Percentiles rank a stretch among this genome's conserved stretches.
These are phyloP conservation scores for Picea sitchensis DNA, from an alignment of 75 land plant species.

Conservation along the genomic window DNA sequence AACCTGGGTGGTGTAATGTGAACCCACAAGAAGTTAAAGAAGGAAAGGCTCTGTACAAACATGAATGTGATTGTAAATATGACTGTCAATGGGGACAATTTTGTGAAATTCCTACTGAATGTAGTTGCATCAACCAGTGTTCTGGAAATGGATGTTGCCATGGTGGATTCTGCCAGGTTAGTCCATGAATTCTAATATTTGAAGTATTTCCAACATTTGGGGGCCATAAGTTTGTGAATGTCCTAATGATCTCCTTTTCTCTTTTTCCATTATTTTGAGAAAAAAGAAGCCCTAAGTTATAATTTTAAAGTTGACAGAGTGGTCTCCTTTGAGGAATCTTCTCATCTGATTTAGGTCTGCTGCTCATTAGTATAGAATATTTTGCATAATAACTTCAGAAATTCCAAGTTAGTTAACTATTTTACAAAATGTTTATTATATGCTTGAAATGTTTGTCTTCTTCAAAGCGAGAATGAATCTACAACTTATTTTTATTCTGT, in stretches of 20 bases:
- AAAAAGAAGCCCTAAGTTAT: neutral
- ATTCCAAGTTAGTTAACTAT: neutral
- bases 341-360: neutral
- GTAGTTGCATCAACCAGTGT: constrained; percentile 84
- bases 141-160: constrained; percentile 79
- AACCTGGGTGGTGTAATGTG: constrained; percentile 87
- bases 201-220: neutral
- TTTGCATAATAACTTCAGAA: neutral
- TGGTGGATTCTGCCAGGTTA: constrained; percentile 89
- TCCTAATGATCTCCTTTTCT: neutral
- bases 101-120: constrained; percentile 64
- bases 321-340: neutral
- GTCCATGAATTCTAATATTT: neutral
- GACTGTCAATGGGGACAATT: constrained; percentile 65
- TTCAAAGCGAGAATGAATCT: neutral
- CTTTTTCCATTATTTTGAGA: neutral
- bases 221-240: neutral
- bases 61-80: constrained; percentile 89
- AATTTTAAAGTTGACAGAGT: neutral
- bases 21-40: constrained; percentile 67
- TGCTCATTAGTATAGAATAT: neutral
- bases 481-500: neutral
- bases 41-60: constrained; percentile 44
- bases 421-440: constrained; percentile 3
- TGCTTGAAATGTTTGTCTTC: constrained; percentile 9